Base-by-base conservation (phyloP, 148 eudicot genomes). In the Diospyros lotus region DNA sequence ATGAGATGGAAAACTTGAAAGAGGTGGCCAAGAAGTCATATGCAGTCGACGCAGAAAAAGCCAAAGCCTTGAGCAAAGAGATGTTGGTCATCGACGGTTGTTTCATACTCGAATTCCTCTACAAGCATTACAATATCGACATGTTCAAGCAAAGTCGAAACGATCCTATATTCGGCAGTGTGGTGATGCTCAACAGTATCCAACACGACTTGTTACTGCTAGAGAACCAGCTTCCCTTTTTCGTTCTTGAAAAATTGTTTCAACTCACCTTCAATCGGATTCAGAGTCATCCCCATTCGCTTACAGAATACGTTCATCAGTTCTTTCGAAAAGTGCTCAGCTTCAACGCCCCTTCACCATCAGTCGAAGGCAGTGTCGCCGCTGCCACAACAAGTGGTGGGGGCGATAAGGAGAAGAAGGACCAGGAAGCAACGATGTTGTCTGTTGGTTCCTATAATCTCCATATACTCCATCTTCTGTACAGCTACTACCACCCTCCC, bases 211-310 rank as follows among this genome's bases (percentile, higher is more conserved):
- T 63, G 66, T 15, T 63, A 6, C 15, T 63, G 14, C 66, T 63
- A 4, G 66, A 63, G 15, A 63, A 63, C 45, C 66, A 63, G 66
- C 43, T 63, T 63, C 66, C 66, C 14, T 63, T 63, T 2, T 63
- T 40, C 8, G 45, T 63, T 63, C 66, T 63, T 63, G 14, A 9
- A 8, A 9, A 39, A 40, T 40, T 63, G 45, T 63, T 38, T 9
- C 2, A 9, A 12, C 45, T 63, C 14, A 63, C 66, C 1, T 5
- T 63, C 1, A 4, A 0, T 6, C 45, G 14, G 9, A 39, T 9
- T 45, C 66, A 45, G 14, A 18, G 11, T 53, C 56, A 5, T 53
- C 56, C 2, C 62, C 2, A 5, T 53, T 7, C 4, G 4, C 62
- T 58, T 7, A 17, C 6, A 3, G 2, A 14, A 1, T 58, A 17